Base-by-base conservation (phyloP, 129 eudicot genomes). In the Artemisia tridentata region DNA sequence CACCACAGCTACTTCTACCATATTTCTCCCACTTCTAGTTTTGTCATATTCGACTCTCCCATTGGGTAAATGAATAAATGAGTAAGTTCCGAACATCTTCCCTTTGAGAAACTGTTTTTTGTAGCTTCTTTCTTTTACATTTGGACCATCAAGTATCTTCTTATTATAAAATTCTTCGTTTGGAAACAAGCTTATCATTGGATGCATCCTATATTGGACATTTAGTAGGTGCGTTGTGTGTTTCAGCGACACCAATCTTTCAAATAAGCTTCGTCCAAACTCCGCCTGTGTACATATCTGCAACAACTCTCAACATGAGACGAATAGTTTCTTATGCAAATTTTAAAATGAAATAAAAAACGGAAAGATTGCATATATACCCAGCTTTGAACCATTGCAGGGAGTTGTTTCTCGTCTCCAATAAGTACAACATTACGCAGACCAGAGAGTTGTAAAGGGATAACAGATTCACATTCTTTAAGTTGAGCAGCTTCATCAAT, bases 401-500 rank as follows among this genome's bases (percentile, higher is more conserved):
- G 89, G 4, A 87, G 84, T 81, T 91, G 97, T 58, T 63, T 53
- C 68, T 91, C 95, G 12, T 91, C 97, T 8, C 97, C 97, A 10
- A 91, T 76, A 21, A 91, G 85, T 51, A 91, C 38, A 34, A 86
- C 96, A 67, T 82, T 84, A 12, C 82, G 86, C 49, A 91, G 81
- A 63, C 88, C 83, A 13, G 81, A 68, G 15, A 90, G 65, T 72
- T 87, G 97, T 62, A 90, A 68, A 5, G 97, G 89, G 12, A 91
- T 83, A 25, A 65, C 19, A 17, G 95, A 84, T 76, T 91, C 97
- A 58, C 97, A 80, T 71, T 91, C 97, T 77, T 80, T 91, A 3
- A 91, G 80, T 67, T 87, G 97, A 65, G 89, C 86, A 69, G 95
- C 97, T 75, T 91, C 97, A 74, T 91, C 97, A 31, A 88, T 79